A percentile compares a stretch with the other conserved stretches of the same genome.
Evolutionary conservation across 2,329 filamentous ascomycete genomes (phyloP).

Genomic region (Epichloe festucae): DNA sequence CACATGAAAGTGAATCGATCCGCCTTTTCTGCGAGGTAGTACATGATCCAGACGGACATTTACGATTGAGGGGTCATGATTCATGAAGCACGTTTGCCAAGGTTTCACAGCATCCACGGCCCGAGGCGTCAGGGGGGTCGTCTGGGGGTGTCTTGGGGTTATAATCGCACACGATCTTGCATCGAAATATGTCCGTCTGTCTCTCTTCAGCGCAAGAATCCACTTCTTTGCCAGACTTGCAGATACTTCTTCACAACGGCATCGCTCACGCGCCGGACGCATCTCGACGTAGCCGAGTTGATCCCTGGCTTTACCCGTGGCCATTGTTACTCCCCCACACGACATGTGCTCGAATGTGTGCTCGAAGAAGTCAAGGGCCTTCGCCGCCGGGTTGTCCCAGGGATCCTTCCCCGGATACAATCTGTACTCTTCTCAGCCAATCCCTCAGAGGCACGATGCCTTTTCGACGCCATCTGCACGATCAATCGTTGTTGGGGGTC

Average conservation of each 20-base stretch:
- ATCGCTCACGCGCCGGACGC: not conserved
- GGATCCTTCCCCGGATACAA: too few relatives aligned
- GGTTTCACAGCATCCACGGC: not conserved
- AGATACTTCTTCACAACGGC: not conserved
- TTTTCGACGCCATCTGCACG: not conserved
- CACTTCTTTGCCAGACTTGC: not conserved
- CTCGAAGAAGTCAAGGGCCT: too few relatives aligned
- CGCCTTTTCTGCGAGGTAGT: not conserved
- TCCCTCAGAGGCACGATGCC: too few relatives aligned
- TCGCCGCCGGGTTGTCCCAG: too few relatives aligned
- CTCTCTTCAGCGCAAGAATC: not conserved
- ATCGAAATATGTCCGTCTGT: too few relatives aligned
- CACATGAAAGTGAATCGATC: not conserved
- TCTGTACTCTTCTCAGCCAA: too few relatives aligned
- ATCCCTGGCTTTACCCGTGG: not conserved
- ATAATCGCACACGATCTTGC: too few relatives aligned
- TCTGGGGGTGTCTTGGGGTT: too few relatives aligned
- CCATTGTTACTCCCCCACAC: not conserved
- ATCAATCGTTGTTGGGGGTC: constrained; percentile 30
- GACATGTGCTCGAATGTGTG: too few relatives aligned
- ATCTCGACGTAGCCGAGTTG: not conserved
- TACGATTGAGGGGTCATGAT: not conserved
- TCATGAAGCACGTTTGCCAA: not conserved
- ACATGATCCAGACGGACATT: not conserved
- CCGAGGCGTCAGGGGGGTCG: too few relatives aligned